A percentile compares a stretch with the other conserved stretches of the same genome.
Conservation (phyloP, 2,329 filamentous ascomycete genomes). For the Talaromyces sp. region DNA sequence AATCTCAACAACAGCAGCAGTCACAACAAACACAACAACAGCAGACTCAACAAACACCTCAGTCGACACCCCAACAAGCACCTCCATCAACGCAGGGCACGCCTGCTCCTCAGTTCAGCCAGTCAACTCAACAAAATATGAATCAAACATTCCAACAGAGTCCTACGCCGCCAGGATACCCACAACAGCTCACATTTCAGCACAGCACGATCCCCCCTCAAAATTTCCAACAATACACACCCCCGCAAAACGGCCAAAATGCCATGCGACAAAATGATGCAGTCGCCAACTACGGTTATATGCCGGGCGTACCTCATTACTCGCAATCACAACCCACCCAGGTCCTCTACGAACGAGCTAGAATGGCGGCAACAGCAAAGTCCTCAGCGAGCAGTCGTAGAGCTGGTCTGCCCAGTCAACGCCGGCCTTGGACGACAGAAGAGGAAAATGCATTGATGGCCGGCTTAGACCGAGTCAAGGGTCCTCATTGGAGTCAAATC, state of each 20-base stretch:
- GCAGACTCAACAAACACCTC: slow-evolving; percentile 15
- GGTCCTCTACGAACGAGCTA: slow-evolving; percentile 54
- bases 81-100: slow-evolving; percentile 28
- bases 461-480: slow-evolving; percentile 81
- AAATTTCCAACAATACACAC: slow-evolving; percentile 33
- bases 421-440: slow-evolving; percentile 80
- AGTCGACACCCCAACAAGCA: slow-evolving; percentile 19
- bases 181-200: slow-evolving; percentile 32
- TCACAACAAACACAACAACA: slow-evolving; percentile 23
- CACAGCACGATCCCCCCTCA: slow-evolving; percentile 32
- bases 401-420: slow-evolving; percentile 50
- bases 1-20: slow-evolving; percentile 25
- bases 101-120: slow-evolving; percentile 26
- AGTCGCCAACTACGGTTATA: slow-evolving; percentile 38
- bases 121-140: slow-evolving; percentile 17
- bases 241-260: slow-evolving; percentile 16
- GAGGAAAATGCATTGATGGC: slow-evolving; percentile 89
- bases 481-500: slow-evolving; percentile 91
- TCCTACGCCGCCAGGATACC: slow-evolving; percentile 31
- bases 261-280: slow-evolving; percentile 26
- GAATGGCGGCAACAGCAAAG: slow-evolving; percentile 51
- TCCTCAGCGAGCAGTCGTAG: slow-evolving; percentile 50
- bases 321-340: slow-evolving; percentile 49
- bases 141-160: slow-evolving; percentile 29
- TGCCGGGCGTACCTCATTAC: slow-evolving; percentile 42